Base-by-base conservation (phyloP, 345 rosid genomes). In the Acer campestre region DNA sequence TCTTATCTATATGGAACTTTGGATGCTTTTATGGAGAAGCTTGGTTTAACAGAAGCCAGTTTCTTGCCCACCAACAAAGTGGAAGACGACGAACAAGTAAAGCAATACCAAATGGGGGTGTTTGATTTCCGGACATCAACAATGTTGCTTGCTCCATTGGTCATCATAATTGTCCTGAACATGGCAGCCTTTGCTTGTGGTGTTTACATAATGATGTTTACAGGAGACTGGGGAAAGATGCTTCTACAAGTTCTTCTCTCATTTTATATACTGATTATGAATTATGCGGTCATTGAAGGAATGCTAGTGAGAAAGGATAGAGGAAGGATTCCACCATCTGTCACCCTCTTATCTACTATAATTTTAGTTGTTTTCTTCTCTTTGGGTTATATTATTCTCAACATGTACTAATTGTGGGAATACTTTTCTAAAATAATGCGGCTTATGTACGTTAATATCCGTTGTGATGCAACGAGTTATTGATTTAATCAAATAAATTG, bases 1-100 rank as follows among this genome's bases (percentile, higher is more conserved):
- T 10, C 68, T 12, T 13, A 49, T 8, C 14, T 70, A 0, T 82
- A 81, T 38, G 88, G 87, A 53, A 71, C 48, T 31, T 68, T 85
- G 49, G 78, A 89, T 18, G 86, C 80, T 0, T n/a, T 83, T 6
- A 31, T 77, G 79, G 70, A 79, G 8, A 70, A 61, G 56, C 55
- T 85, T 10, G 82, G 87, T 14, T 4, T 85, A 40, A 79, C 65
- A 10, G 62, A 79, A 79, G 85, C 86, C 10, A 85, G 77, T 66
- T 88, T 88, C 75, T 11, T 80, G 75, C 86, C 88, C 3, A 82
- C 91, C 1, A 80, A 82, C 38, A 86, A 88, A 77, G 81, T 61
- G 0, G 61, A 29, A 0, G 80, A 83, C 22, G 73, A 64, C 1
- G 89, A 88, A 59, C 76, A 80, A 61, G 12, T 62, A 0, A 82